phyloP scores from a whole-genome alignment of 352 stramenopile genomes.

The Pythium rhizo-oryzae region DNA sequence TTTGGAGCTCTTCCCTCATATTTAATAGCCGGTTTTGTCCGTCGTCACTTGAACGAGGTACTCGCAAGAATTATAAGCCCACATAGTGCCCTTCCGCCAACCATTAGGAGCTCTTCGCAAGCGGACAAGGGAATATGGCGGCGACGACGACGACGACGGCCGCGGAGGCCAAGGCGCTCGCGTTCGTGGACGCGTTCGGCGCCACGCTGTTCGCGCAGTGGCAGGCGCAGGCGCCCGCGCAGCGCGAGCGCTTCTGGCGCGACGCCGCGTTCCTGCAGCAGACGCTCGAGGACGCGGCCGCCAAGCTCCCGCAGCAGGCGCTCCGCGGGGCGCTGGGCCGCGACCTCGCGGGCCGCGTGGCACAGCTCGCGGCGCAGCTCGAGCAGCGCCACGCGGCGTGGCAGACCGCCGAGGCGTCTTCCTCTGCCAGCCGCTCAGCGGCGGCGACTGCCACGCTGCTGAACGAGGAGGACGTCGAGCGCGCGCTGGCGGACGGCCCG shows the following conservation, averaged over 20 bases:
- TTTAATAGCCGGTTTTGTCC: background rate
- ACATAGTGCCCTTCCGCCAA: slow-evolving; percentile 2
- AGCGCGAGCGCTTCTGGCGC: slow-evolving; percentile 56
- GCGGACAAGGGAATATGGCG: no score
- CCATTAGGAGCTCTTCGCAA: background rate
- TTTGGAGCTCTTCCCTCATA: no score
- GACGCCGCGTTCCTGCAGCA: slow-evolving; percentile 39
- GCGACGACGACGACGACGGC: slow-evolving; percentile 5
- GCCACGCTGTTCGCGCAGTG: slow-evolving; percentile 62
- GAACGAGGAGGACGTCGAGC: slow-evolving; percentile 60
- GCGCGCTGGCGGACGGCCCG: slow-evolving; percentile 35
- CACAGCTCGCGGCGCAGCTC: slow-evolving; percentile 38
- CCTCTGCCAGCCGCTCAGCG: background rate
- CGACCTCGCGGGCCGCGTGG: slow-evolving; percentile 36
- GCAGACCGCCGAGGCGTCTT: background rate
- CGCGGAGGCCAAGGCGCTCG: slow-evolving; percentile 50
- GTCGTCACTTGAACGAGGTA: background rate
- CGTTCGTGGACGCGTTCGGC: slow-evolving; percentile 64
- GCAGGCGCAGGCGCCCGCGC: slow-evolving; percentile 24
- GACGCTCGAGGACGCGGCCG: slow-evolving; percentile 56
- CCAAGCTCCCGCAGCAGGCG: slow-evolving; percentile 55
- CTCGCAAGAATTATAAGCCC: no score
- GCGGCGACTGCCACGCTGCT: slow-evolving; percentile 30
- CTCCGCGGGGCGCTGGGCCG: slow-evolving; percentile 50
- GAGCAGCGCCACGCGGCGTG: slow-evolving; percentile 15